Evolutionary conservation across 108 stramenopile genomes (phyloP).

Genomic region (Skeletonema costatum): DNA sequence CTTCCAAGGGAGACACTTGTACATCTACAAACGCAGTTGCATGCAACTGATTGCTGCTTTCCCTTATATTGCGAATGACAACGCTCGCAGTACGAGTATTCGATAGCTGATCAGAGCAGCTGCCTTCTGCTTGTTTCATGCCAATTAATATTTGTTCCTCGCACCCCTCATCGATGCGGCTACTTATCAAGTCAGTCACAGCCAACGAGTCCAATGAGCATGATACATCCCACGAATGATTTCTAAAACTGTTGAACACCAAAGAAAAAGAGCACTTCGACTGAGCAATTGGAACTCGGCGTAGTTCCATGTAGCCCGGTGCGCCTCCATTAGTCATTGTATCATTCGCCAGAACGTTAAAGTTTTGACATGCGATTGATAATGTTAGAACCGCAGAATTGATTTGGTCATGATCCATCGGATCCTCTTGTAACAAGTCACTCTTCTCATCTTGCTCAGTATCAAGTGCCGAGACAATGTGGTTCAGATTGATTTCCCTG

Average conservation of each 20-base stretch:
- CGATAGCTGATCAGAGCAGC: background rate
- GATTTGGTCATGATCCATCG: background rate
- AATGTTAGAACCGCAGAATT: background rate
- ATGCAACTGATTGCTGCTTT: background rate
- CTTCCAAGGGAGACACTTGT: constrained; percentile 60
- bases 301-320: background rate
- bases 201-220: constrained; percentile 4
- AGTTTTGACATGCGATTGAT: constrained; percentile 15
- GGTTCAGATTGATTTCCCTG: constrained; percentile 13
- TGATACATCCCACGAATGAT: constrained; percentile 11
- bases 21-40: constrained; percentile 31
- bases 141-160: constrained; percentile 1
- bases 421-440: background rate
- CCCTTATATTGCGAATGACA: constrained; percentile 10
- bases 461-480: constrained; percentile 3
- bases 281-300: background rate
- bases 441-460: background rate
- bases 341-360: constrained; percentile 10
- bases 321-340: background rate
- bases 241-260: constrained; percentile 1
- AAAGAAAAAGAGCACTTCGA: constrained; percentile 10
- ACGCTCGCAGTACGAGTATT: constrained; percentile 5
- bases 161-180: background rate
- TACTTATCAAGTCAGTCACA: constrained; percentile 11
- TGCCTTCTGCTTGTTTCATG: background rate